Base-by-base conservation (phyloP, 2,329 filamentous ascomycete species). In the Curvularia eragrostidis region DNA sequence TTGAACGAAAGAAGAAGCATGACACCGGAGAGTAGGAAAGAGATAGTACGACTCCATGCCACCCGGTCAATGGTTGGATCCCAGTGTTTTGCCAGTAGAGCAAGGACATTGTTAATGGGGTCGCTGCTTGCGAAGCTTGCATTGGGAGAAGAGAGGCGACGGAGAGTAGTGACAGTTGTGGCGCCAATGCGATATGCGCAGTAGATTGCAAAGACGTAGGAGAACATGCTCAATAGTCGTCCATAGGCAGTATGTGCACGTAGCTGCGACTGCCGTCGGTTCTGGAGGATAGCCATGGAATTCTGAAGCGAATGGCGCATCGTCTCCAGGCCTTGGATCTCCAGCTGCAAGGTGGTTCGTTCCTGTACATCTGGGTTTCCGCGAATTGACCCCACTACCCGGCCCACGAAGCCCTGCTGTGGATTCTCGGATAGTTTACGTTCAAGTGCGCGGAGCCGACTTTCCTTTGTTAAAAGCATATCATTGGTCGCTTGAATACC, bases 21-120 rank as follows among this genome's bases (percentile, higher is more conserved):
- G 48, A 93, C 86, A 18, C 91, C 92, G 7, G 89, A 91, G 4
- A 96, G 83, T 21, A 92, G 80, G 76, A 96, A 96, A 58, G 89
- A 92, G 64, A 96, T 93, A 71, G 92, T 90, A 28, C 91, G 88
- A 21, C 90, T 89, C 91, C 91, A 96, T 9, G 91, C 90, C 10
- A 87, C 84, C 69, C 92, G 90, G 77, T 96, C 90, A 24, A 96
- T 84, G 59, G 88, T 86, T 2, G 91, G 90, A 71, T 96, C 91
- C 85, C 91, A 93, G 78, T 96, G 91, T 54, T 89, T 89, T 3
- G 91, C 91, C 18, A 96, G 79, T 12, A 96, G 82, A 5, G 91
- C 90, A 8, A 96, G 85, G 60, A 94, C 84, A 63, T 91, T 90
- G 78, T 90, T 96, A 73, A 96, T 90, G 0, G 92, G 92, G 72